Percentiles rank a stretch among this genome's conserved stretches.
Conservation (phyloP, 306 rosid genomes). For the Rubus parviflorus region DNA sequence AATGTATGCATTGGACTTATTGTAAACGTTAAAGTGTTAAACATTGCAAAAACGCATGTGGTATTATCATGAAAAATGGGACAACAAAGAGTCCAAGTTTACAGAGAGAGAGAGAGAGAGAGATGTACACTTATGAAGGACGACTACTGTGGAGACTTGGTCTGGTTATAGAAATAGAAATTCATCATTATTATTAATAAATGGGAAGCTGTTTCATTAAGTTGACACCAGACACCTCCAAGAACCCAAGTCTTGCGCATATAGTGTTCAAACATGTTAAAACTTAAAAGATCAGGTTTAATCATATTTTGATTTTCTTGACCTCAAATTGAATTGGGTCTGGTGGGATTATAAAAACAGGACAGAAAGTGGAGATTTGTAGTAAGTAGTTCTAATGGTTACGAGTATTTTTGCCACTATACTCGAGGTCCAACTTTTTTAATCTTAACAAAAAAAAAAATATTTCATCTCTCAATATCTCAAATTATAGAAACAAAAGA, state of each 20-base stretch:
- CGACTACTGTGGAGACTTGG: not conserved
- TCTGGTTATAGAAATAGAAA: not conserved
- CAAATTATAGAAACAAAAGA: too few relatives aligned
- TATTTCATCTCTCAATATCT: too few relatives aligned
- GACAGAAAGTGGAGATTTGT: too few relatives aligned
- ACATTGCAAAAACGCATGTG: not conserved
- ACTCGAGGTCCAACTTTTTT: too few relatives aligned
- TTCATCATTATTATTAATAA: not conserved
- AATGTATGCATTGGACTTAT: not conserved
- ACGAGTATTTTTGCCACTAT: too few relatives aligned
- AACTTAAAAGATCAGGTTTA: not conserved
- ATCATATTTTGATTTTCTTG: not conserved
- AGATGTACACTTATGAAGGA: not conserved
- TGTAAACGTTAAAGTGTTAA: not conserved
- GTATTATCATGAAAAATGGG: not conserved
- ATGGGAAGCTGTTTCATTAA: not conserved
- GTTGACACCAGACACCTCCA: constrained; percentile 10
- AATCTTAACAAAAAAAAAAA: too few relatives aligned
- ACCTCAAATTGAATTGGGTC: not conserved
- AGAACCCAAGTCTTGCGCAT: not conserved
- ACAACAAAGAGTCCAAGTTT: not conserved
- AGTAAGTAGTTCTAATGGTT: too few relatives aligned
- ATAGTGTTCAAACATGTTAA: not conserved
- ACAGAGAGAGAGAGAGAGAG: not conserved
- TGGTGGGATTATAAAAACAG: too few relatives aligned